Percentiles rank a stretch among this genome's conserved stretches.
Evolutionary conservation across 192 early-diverging fungal species (phyloP).

Genomic region (Spizellomyces sp.): DNA sequence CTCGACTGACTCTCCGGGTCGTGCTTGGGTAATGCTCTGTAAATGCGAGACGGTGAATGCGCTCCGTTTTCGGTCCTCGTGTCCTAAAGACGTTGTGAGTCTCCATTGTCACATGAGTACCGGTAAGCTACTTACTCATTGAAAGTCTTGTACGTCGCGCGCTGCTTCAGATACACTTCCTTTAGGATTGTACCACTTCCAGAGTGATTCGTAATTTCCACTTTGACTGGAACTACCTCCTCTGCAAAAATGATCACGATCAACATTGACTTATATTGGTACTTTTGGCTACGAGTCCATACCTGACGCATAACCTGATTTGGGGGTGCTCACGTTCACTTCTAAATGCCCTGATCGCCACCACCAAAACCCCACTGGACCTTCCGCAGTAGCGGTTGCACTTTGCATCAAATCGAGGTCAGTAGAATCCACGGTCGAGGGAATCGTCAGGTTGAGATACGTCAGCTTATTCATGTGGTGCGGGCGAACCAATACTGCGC

Average conservation of each 20-base stretch:
- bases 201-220: slow-evolving; percentile 40
- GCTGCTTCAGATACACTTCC: slow-evolving; percentile 36
- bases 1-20: slow-evolving; percentile 19
- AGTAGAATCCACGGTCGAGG: slow-evolving; percentile 30
- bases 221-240: slow-evolving; percentile 31
- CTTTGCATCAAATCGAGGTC: slow-evolving; percentile 23
- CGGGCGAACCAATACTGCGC: slow-evolving; percentile 10
- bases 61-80: slow-evolving; percentile 36
- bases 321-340: slow-evolving; percentile 26
- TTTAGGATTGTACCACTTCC: slow-evolving; percentile 21
- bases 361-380: slow-evolving; percentile 15
- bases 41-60: slow-evolving; percentile 35
- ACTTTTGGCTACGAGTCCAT: not conserved
- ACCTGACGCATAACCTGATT: slow-evolving; percentile 28
- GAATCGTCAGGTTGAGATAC: slow-evolving; percentile 20
- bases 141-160: slow-evolving; percentile 28
- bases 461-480: slow-evolving; percentile 12
- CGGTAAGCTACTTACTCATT: slow-evolving; percentile 14
- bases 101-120: not conserved
- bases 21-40: slow-evolving; percentile 24
- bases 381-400: not conserved
- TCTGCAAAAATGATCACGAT: slow-evolving; percentile 11
- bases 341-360: slow-evolving; percentile 32
- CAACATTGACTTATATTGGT: slow-evolving; percentile 1
- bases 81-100: slow-evolving; percentile 6